Evolutionary conservation across 2,329 filamentous ascomycete genomes (phyloP).

Genomic region (Penicillium rolfsii): DNA sequence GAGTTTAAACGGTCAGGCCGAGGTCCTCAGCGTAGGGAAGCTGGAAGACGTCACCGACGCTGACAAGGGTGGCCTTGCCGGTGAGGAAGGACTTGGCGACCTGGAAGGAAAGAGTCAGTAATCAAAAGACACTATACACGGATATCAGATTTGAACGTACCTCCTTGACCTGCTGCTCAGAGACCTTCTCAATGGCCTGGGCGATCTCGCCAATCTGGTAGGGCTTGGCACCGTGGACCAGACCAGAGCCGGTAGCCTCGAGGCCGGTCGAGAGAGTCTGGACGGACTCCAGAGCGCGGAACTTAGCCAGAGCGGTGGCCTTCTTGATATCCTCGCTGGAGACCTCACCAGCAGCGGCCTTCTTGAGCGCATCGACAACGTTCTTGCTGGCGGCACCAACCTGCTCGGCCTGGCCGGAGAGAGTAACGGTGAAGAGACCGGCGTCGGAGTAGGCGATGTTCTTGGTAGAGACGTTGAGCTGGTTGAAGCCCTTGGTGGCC

Average conservation of each 20-base stretch:
- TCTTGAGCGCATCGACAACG: constrained; percentile 80
- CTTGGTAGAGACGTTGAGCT: constrained; percentile 70
- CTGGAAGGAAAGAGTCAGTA: constrained; percentile 53
- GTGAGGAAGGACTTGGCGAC: constrained; percentile 85
- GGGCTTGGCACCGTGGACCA: constrained; percentile 78
- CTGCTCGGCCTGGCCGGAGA: constrained; percentile 73
- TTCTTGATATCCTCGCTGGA: constrained; percentile 86
- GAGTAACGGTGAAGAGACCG: constrained; percentile 81
- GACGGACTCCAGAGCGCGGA: constrained; percentile 79
- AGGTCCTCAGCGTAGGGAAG: constrained; percentile 94
- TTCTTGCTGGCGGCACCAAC: constrained; percentile 75
- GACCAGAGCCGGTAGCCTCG: constrained; percentile 79
- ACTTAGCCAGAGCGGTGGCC: constrained; percentile 91
- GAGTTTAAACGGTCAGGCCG: constrained; percentile 83
- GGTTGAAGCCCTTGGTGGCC: constrained; percentile 67
- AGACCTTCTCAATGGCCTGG: constrained; percentile 78
- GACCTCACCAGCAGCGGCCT: constrained; percentile 73
- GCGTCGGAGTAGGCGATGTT: constrained; percentile 92
- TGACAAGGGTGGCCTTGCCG: constrained; percentile 83
- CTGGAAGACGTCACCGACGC: constrained; percentile 87
- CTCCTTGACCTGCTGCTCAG: constrained; percentile 79
- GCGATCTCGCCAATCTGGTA: constrained; percentile 81
- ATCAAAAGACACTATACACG: constrained; percentile 1
- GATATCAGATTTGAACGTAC: constrained; percentile 59
- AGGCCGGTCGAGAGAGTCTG: constrained; percentile 78